Base-by-base conservation (phyloP, 106 monocot species). In the Acorus calamus region DNA sequence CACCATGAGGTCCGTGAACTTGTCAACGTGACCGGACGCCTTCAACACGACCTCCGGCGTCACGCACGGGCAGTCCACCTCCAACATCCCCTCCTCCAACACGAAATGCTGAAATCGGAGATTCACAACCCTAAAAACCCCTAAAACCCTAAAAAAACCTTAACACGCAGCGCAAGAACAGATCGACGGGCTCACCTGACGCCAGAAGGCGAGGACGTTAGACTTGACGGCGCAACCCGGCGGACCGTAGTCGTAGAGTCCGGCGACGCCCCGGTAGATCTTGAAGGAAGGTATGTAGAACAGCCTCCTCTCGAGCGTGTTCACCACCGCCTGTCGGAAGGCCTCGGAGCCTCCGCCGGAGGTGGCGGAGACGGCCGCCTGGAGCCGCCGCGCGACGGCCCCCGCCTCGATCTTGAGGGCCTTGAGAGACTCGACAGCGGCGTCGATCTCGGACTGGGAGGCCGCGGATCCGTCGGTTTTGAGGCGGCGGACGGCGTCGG, bases 1-100 rank as follows among this genome's bases (percentile, higher is more conserved):
- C 43, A 91, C 96, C 96, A 98, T 98, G 5, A 98, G 72, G 62
- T 98, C 96, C 10, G 96, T 98, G 71, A 91, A 98, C 66, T 88
- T 98, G 4, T 98, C 96, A 14, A 98, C 96, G 50, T 98, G 96
- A 0, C 96, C 96, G 3, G 96, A 91, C 6, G 96, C 96, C 67
- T 85, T 88, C 41, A 98, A 63, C 41, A 98, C 96, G 50, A 70
- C 53, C 67, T 98, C 87, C 2, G 96, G 96, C n/a, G 87, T 98
- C 46, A 98, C 84, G 54, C 91, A 98, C 13, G 96, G 91, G 57
- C 96, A 87, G 59, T 87, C 87, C 3, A 98, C 83, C 72, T 91
- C 91, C 76, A 98, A 57, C 91, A 98, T 98, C 67, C 79, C 83
- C 77, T 98, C 96, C 74, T 83, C 96, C 80, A 98, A 69, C 52